Conservation (phyloP, 2,329 filamentous ascomycete species). For the Pseudocercospora crystallina region DNA sequence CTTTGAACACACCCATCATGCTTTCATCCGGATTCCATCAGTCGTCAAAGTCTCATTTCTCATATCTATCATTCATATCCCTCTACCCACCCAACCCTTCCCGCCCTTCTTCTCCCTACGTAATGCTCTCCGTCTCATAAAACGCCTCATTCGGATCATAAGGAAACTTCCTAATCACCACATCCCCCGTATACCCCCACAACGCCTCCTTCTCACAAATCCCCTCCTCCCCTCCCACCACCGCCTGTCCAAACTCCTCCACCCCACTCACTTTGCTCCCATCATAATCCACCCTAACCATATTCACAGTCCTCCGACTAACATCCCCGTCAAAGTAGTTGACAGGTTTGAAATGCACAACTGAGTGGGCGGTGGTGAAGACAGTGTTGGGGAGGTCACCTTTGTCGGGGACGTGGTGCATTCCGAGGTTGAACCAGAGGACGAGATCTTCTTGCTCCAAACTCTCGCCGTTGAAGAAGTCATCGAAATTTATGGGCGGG, state of each 20-base stretch:
- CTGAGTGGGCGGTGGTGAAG: slow-evolving; percentile 48
- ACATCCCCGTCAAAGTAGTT: slow-evolving; percentile 48
- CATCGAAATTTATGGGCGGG: slow-evolving; percentile 46
- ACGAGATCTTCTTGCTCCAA: slow-evolving; percentile 50
- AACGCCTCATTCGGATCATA: slow-evolving; percentile 40
- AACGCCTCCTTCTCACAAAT: slow-evolving; percentile 33
- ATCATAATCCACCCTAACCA: slow-evolving; percentile 42
- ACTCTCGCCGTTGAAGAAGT: slow-evolving; percentile 46
- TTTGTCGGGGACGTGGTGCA: slow-evolving; percentile 59
- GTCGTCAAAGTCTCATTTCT: too few species aligned
- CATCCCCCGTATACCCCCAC: slow-evolving; percentile 36
- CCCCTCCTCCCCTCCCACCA: slow-evolving; percentile 13
- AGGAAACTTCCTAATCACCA: slow-evolving; percentile 41
- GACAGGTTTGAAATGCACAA: slow-evolving; percentile 46
- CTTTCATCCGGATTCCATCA: too few species aligned
- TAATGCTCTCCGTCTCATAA: slow-evolving; percentile 16
- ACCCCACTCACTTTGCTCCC: slow-evolving; percentile 32
- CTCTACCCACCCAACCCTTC: neutral
- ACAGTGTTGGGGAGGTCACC: slow-evolving; percentile 57
- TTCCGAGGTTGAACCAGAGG: slow-evolving; percentile 57
- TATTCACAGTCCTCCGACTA: slow-evolving; percentile 42
- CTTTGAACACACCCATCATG: too few species aligned
- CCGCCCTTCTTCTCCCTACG: neutral
- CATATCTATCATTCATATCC: neutral
- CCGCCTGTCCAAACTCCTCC: slow-evolving; percentile 36